Evolutionary conservation across 768 basidiomycete species (phyloP).

Genomic region (Boletus vermiculosoides): DNA sequence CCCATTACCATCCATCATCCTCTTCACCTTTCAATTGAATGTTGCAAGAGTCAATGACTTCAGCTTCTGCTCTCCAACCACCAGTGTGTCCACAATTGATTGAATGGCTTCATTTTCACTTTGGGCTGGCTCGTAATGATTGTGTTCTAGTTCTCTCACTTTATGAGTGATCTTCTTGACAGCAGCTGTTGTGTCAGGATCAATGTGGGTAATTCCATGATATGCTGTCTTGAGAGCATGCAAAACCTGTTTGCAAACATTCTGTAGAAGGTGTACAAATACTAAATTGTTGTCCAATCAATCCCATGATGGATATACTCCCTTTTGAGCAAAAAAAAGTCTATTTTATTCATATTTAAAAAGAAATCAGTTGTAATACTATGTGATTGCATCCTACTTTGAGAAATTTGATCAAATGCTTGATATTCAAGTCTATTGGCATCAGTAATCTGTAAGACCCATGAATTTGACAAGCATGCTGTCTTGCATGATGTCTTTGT

Average conservation of each 20-base stretch:
- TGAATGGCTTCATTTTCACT: not conserved
- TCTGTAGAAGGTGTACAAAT: not conserved
- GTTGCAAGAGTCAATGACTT: not conserved
- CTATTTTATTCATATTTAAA: not conserved
- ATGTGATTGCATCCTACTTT: not conserved
- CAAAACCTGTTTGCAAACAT: not conserved
- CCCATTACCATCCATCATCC: not conserved
- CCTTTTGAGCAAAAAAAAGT: not conserved
- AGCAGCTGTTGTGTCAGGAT: not conserved
- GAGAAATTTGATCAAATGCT: not conserved
- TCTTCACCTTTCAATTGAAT: not conserved
- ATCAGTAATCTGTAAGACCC: not conserved
- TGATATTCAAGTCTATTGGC: not conserved
- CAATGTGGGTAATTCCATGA: not conserved
- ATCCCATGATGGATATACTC: not conserved
- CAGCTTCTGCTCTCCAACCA: not conserved
- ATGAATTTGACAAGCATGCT: not conserved
- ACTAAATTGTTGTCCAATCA: not conserved
- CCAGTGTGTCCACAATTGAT: not conserved
- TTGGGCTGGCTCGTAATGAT: not conserved
- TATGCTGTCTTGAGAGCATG: not conserved
- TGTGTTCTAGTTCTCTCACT: not conserved
- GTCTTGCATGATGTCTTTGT: not conserved
- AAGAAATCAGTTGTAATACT: not conserved
- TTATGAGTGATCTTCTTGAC: not conserved